Conservation (phyloP, 2,329 filamentous ascomycete species). For the Boeremia lycopersici region DNA sequence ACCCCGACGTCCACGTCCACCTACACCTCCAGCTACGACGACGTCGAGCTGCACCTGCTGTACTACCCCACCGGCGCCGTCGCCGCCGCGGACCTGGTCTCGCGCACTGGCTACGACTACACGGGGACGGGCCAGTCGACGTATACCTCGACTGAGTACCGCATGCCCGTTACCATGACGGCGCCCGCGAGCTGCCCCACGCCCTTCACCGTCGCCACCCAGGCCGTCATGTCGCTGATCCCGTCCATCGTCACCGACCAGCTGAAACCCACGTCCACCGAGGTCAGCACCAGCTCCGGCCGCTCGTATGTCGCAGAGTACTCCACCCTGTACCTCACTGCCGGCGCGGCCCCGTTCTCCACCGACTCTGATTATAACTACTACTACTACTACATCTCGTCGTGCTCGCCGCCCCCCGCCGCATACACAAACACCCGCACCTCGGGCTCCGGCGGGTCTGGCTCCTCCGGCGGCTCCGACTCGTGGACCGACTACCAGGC, state of each 20-base stretch:
- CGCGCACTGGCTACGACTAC: slow-evolving; percentile 12
- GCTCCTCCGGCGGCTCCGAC: background rate
- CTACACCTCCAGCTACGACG: slow-evolving; percentile 8
- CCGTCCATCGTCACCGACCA: slow-evolving; percentile 33
- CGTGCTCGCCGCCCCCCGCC: slow-evolving; percentile 28
- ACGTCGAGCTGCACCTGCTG: slow-evolving; percentile 25
- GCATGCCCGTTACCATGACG: slow-evolving; percentile 41
- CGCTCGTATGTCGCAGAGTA: slow-evolving; percentile 18
- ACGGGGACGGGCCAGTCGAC: slow-evolving; percentile 11
- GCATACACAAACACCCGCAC: slow-evolving; percentile 11
- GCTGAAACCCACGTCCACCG: slow-evolving; percentile 31
- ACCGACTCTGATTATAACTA: slow-evolving; percentile 31
- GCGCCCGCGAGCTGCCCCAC: slow-evolving; percentile 37
- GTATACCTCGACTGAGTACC: slow-evolving; percentile 21
- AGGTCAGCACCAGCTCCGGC: slow-evolving; percentile 11
- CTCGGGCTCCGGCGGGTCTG: slow-evolving; percentile 8
- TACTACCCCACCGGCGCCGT: slow-evolving; percentile 34
- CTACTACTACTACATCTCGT: slow-evolving; percentile 27
- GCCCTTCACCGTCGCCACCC: slow-evolving; percentile 27
- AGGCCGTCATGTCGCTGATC: slow-evolving; percentile 24
- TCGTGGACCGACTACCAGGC: slow-evolving; percentile 13
- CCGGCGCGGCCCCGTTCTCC: slow-evolving; percentile 34
- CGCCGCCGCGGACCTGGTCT: slow-evolving; percentile 31
- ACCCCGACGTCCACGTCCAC: slow-evolving; percentile 26
- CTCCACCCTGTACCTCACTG: slow-evolving; percentile 36